Base-by-base conservation (phyloP, 805 yeast species). In the Millerozyma acaciae region DNA sequence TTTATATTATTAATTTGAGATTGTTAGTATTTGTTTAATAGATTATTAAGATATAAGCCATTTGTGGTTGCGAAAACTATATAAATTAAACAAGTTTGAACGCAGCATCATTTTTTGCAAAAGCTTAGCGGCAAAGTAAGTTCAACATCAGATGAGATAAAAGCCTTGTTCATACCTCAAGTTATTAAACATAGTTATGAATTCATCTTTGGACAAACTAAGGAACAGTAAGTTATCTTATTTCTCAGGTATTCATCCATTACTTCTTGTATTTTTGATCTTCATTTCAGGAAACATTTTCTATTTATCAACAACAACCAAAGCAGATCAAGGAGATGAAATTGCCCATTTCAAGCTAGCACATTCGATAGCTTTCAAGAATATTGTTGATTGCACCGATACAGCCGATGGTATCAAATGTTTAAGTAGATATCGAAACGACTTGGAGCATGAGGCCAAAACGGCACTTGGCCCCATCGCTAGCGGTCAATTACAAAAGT, bases 331-430 rank as follows among this genome's bases (percentile, higher is more conserved):
- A 21, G 16, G 27, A 10, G 27, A 32, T 4, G 38, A 31, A 18
- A 22, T 16, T 5, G 23, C 36, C 6, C 24, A 10, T 8, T 34
- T 34, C 21, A 37, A 32, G 12, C 29, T 41, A 8, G 22, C 34
- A 13, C 29, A 29, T 12, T 40, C 45, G 9, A 21, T 20, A 6
- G 28, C 32, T 4, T 47, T 43, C 27, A 30, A 32, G 12, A 21
- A 30, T 18, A 26, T 47, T 6, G 32, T 45, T 5, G 25, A 43
- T 14, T 54, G 60, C 34, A 34, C 37, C 18, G 60, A 54, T 32
- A 20, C 37, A 8, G 16, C 25, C 4, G 53, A 50, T 28, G 51
- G 50, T 3, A 20, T 32, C 8, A 26, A 31, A 7, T 53, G 60
- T 37, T 44, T 50, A 26, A 30, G 24, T 10, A 39, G 37, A 7